These are phyloP conservation scores for Halophytophthora polymorphica DNA, from an alignment of 352 stramenopile genomes.

Conservation along the genomic window DNA sequence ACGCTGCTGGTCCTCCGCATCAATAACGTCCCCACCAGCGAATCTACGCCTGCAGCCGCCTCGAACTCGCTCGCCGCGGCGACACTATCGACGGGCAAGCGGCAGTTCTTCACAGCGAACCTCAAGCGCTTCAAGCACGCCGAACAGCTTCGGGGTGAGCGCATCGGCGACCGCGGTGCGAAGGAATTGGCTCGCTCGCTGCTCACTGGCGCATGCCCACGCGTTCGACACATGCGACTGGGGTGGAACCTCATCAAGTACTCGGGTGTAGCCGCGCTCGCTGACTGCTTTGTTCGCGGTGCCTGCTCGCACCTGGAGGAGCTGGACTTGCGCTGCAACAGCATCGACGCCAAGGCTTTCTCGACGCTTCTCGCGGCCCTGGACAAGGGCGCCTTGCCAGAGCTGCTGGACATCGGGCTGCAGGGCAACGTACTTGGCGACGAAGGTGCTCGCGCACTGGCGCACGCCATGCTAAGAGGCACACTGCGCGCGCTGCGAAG, in stretches of 20 bases:
- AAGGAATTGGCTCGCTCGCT: constrained; percentile 58
- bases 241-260: constrained; percentile 73
- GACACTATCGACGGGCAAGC: constrained; percentile 23
- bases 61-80: neutral
- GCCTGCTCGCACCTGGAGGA: constrained; percentile 48
- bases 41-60: neutral
- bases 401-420: constrained; percentile 50
- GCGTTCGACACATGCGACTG: constrained; percentile 49
- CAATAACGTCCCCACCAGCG: constrained; percentile 18
- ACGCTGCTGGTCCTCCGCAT: constrained; percentile 47
- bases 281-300: constrained; percentile 51
- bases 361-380: constrained; percentile 37
- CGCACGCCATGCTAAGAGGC: constrained; percentile 53
- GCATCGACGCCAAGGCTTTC: constrained; percentile 43
- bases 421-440: constrained; percentile 61
- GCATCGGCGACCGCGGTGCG: constrained; percentile 51
- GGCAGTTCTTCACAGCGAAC: constrained; percentile 66
- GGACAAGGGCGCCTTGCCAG: constrained; percentile 43
- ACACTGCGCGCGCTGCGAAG: constrained; percentile 35
- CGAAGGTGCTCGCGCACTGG: constrained; percentile 47
- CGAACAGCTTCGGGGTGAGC: constrained; percentile 51
- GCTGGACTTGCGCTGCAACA: constrained; percentile 69
- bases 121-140: constrained; percentile 75
- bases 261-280: constrained; percentile 41
- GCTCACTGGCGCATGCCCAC: constrained; percentile 63